Percentiles rank a stretch among this genome's conserved stretches.
Evolutionary conservation across 345 rosid genomes (phyloP).

Genomic region (Pugionium dolabratum): DNA sequence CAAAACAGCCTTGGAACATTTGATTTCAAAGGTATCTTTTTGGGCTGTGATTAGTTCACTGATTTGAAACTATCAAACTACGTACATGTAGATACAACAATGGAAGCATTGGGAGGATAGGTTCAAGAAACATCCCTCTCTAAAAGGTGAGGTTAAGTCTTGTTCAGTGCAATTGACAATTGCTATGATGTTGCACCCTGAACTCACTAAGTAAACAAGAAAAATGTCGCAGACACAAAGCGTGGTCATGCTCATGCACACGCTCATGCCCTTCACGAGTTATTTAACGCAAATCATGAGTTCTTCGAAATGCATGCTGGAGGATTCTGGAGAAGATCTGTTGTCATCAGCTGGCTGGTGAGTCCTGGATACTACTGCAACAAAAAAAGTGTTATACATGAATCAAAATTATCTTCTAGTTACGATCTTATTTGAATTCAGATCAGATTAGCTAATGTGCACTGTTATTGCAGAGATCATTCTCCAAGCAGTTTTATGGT

Average conservation of each 20-base stretch:
- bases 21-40: neutral
- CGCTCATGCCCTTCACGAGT: conserved; percentile 35
- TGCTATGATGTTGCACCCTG: neutral
- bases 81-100: conserved; percentile 54
- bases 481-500: conserved; percentile 80
- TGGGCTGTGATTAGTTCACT: neutral
- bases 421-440: neutral
- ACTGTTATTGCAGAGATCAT: conserved; percentile 57
- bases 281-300: conserved; percentile 27
- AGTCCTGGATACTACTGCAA: conserved; percentile 30
- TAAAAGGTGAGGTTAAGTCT: conserved; percentile 29
- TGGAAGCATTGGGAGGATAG: conserved; percentile 80
- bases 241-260: conserved; percentile 31
- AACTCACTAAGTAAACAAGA: neutral
- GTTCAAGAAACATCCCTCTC: conserved; percentile 37
- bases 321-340: conserved; percentile 68
- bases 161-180: neutral
- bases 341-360: conserved; percentile 73
- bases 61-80: neutral
- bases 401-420: neutral
- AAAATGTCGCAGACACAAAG: conserved; percentile 30
- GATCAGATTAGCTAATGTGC: conserved; percentile 8
- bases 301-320: conserved; percentile 46
- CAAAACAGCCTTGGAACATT: neutral
- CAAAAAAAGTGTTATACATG: neutral